Evolutionary conservation across 1,139 yeast genomes (phyloP).

Genomic region (Diutina pseudorugosa): DNA sequence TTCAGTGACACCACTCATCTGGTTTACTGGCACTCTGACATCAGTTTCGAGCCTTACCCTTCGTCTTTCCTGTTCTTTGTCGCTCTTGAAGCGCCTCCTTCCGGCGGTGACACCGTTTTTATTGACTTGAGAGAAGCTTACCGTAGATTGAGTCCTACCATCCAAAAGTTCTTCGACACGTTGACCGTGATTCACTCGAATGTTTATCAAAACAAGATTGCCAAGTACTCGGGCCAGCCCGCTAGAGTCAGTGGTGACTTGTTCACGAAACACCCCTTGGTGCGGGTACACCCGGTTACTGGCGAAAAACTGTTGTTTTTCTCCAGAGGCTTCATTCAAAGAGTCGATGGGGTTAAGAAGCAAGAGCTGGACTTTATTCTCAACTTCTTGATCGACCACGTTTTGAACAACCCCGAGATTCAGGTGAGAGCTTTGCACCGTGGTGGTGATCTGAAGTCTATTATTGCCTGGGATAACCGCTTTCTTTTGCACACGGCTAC

Average conservation of each 20-base stretch:
- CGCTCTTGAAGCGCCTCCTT: slow-evolving; percentile 1
- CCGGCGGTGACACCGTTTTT: slow-evolving; percentile 2
- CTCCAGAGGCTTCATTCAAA: background rate
- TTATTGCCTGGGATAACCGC: slow-evolving; percentile 4
- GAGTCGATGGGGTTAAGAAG: background rate
- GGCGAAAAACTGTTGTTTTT: slow-evolving; percentile 4
- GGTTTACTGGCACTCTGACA: background rate
- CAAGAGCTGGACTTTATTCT: slow-evolving; percentile 1
- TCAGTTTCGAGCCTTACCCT: background rate
- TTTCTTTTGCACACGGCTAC: background rate
- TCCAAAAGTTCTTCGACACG: background rate
- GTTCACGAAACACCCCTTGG: slow-evolving; percentile 3
- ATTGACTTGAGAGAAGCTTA: slow-evolving; percentile 3
- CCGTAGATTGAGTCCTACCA: background rate
- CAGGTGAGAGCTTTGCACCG: slow-evolving; percentile 3
- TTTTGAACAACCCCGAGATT: background rate
- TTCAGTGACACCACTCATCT: background rate
- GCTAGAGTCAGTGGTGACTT: background rate
- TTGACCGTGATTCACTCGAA: slow-evolving; percentile 2
- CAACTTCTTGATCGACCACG: slow-evolving; percentile 4
- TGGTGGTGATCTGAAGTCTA: background rate
- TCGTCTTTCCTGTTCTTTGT: slow-evolving; percentile 1
- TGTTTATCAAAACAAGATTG: slow-evolving; percentile 2
- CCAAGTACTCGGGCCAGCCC: slow-evolving; percentile 1
- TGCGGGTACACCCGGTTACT: slow-evolving; percentile 3